A percentile compares a stretch with the other conserved stretches of the same genome.
Conservation (phyloP, 129 eudicot species). For the Centella asiatica region DNA sequence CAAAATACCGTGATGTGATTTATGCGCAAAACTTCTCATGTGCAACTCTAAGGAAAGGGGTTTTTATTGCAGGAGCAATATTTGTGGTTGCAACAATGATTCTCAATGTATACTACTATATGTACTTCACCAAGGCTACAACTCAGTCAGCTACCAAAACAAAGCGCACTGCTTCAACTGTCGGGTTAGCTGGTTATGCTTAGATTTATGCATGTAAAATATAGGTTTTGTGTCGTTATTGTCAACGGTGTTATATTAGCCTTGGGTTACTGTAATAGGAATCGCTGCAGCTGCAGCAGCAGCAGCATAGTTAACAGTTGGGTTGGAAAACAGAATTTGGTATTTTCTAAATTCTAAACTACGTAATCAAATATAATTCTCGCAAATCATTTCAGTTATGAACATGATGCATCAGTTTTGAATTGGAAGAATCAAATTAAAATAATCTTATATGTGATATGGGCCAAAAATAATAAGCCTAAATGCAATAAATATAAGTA, state of each 20-base stretch:
- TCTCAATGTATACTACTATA: conserved; percentile 73
- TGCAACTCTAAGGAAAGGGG: conserved; percentile 77
- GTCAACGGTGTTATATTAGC: conserved; percentile 25
- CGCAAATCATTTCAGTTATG: too few species aligned
- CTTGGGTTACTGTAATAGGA: conserved; percentile 8
- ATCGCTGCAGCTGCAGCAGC: too few species aligned
- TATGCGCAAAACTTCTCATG: conserved; percentile 72
- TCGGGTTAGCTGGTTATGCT: conserved; percentile 74
- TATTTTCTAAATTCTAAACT: too few species aligned
- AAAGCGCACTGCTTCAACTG: conserved; percentile 48
- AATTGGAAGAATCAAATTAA: too few species aligned
- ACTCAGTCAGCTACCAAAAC: conserved; percentile 54
- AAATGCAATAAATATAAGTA: too few species aligned
- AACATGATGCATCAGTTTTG: too few species aligned
- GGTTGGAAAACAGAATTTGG: too few species aligned
- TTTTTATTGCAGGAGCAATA: conserved; percentile 93
- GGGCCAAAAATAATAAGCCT: too few species aligned
- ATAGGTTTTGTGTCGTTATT: neutral
- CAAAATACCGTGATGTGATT: conserved; percentile 60
- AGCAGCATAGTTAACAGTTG: too few species aligned
- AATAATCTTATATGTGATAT: too few species aligned
- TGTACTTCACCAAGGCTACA: conserved; percentile 90
- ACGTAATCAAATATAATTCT: too few species aligned
- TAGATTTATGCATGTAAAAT: conserved; percentile 21
- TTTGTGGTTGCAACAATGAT: conserved; percentile 81